Evolutionary conservation across 768 basidiomycete species (phyloP).

Genomic region (Agaricus blazei): DNA sequence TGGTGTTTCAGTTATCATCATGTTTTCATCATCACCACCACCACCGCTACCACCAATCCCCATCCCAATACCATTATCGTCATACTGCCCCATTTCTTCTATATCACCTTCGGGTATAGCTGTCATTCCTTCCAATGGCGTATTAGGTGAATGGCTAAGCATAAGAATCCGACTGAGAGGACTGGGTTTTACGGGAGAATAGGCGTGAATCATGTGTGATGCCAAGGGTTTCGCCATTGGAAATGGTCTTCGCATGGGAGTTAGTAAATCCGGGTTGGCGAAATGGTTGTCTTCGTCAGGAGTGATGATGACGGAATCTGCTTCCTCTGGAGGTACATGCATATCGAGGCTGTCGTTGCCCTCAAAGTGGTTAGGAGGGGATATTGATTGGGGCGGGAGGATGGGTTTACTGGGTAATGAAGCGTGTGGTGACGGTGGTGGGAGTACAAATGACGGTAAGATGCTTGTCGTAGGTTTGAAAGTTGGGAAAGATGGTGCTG

Average conservation of each 20-base stretch:
- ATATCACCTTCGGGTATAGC: slow-evolving; percentile 13
- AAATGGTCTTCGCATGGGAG: slow-evolving; percentile 41
- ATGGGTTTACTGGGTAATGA: slow-evolving; percentile 51
- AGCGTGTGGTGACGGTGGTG: slow-evolving; percentile 70
- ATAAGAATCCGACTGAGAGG: slow-evolving; percentile 76
- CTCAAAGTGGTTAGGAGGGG: slow-evolving; percentile 14
- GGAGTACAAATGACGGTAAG: slow-evolving; percentile 69
- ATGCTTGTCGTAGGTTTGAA: slow-evolving; percentile 49
- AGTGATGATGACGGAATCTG: background rate
- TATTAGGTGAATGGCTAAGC: slow-evolving; percentile 58
- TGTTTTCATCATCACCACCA: too few species aligned
- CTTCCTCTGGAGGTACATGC: slow-evolving; percentile 8
- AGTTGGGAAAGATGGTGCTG: slow-evolving; percentile 24
- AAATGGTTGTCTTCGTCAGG: background rate
- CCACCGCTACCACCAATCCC: too few species aligned
- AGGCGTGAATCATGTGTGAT: slow-evolving; percentile 70
- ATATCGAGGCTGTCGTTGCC: slow-evolving; percentile 3
- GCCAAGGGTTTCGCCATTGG: slow-evolving; percentile 70
- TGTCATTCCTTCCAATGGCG: slow-evolving; percentile 18
- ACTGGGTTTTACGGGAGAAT: slow-evolving; percentile 76
- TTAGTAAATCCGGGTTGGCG: slow-evolving; percentile 15
- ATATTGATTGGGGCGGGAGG: slow-evolving; percentile 20
- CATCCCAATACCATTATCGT: background rate
- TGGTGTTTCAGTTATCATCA: background rate
- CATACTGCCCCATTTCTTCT: slow-evolving; percentile 29